These are phyloP conservation scores for Groenewaldozyma salmanticensis DNA, from an alignment of 805 yeast species.

Conservation along the genomic window DNA sequence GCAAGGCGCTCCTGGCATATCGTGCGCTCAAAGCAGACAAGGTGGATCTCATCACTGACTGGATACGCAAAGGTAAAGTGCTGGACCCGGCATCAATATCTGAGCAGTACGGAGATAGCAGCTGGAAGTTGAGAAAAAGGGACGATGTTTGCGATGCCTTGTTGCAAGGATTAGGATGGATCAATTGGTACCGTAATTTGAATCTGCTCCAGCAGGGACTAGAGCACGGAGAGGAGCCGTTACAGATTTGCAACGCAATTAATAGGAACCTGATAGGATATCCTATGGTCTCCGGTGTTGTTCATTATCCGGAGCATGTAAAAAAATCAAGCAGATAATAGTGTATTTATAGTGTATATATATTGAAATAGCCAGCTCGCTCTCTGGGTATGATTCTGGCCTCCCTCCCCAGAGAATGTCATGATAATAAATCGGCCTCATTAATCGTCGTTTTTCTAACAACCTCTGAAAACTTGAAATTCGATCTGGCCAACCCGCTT, in stretches of 20 bases:
- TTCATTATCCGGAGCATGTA: too few species aligned
- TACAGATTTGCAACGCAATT: neutral
- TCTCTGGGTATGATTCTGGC: too few species aligned
- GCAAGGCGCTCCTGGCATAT: neutral
- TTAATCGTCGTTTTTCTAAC: too few species aligned
- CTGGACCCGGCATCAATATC: neutral
- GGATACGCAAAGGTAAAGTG: neutral
- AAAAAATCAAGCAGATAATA: too few species aligned
- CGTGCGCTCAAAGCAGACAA: neutral
- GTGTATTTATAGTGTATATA: too few species aligned
- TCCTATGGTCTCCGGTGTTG: neutral
- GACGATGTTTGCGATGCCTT: slow-evolving; percentile 62
- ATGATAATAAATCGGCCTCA: too few species aligned
- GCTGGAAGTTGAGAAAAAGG: slow-evolving; percentile 31
- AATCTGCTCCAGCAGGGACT: neutral
- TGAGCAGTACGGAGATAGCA: neutral
- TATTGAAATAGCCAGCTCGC: too few species aligned
- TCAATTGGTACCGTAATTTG: slow-evolving; percentile 33
- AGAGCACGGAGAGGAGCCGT: neutral
- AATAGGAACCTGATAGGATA: neutral
- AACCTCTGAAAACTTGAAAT: too few species aligned
- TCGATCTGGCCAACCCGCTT: too few species aligned
- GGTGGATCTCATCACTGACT: neutral
- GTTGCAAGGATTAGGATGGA: slow-evolving; percentile 48
- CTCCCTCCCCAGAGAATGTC: too few species aligned